These are phyloP conservation scores for Cladophialophora chaetospira DNA, from an alignment of 2,329 filamentous ascomycete species.

Conservation along the genomic window DNA sequence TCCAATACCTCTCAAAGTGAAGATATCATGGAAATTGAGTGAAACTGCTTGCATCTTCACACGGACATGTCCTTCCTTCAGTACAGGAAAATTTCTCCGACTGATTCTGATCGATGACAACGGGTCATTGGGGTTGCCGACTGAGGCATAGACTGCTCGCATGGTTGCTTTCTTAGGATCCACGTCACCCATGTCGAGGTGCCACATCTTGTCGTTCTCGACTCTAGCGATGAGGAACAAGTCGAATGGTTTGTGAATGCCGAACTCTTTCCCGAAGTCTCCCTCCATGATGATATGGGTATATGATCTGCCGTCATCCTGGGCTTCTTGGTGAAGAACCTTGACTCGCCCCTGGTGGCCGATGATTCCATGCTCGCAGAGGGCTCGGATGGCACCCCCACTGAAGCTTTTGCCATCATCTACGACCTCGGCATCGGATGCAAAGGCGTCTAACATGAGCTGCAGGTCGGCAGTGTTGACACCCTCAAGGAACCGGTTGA, in stretches of 20 bases:
- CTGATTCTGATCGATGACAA: conserved; percentile 20
- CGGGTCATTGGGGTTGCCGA: conserved; percentile 13
- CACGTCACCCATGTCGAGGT: conserved; percentile 22
- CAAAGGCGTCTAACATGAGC: conserved; percentile 18
- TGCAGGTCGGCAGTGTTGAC: conserved; percentile 20
- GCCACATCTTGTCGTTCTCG: conserved; percentile 16
- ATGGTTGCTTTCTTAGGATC: conserved; percentile 17
- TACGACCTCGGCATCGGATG: conserved; percentile 19
- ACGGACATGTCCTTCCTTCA: conserved; percentile 19
- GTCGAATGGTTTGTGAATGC: conserved; percentile 25
- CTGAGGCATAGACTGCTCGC: conserved; percentile 21
- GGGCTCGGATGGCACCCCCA: conserved; percentile 13
- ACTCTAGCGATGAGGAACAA: conserved; percentile 18
- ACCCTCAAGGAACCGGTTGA: conserved; percentile 18
- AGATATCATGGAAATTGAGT: conserved; percentile 27
- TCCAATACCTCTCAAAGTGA: conserved; percentile 21
- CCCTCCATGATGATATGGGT: conserved; percentile 25
- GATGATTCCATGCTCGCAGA: conserved; percentile 21
- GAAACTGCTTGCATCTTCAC: conserved; percentile 26
- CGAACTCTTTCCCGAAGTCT: conserved; percentile 19
- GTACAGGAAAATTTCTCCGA: conserved; percentile 8
- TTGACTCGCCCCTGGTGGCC: conserved; percentile 14
- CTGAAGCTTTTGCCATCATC: conserved; percentile 25
- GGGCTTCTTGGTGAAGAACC: conserved; percentile 5
- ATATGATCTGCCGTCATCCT: conserved; percentile 11